A percentile compares a stretch with the other conserved stretches of the same genome.
Evolutionary conservation across 768 basidiomycete species (phyloP).

Genomic region (Obba rivulosa): DNA sequence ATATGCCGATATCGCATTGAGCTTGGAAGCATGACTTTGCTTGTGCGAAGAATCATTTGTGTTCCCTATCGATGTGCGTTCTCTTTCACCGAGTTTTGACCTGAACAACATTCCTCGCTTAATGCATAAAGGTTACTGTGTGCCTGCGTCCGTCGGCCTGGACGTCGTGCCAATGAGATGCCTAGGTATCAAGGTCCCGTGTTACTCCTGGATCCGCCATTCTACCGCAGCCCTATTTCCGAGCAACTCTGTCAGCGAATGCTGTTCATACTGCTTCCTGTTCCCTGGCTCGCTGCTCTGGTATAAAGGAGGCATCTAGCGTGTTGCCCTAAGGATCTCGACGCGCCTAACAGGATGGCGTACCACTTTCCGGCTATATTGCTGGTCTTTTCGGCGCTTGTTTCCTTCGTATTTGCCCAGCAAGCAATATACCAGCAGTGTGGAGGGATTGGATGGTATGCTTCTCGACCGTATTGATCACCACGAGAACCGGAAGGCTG

Average conservation of each 20-base stretch:
- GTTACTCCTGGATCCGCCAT: too few relatives aligned
- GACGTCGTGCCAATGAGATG: too few relatives aligned
- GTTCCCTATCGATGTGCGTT: too few relatives aligned
- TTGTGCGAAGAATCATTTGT: too few relatives aligned
- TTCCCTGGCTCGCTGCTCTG: too few relatives aligned
- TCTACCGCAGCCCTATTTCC: neutral
- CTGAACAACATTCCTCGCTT: too few relatives aligned
- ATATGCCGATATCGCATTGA: neutral
- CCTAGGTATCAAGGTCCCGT: too few relatives aligned
- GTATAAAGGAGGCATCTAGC: slow-evolving; percentile 2
- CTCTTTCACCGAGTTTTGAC: too few relatives aligned
- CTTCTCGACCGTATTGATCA: neutral
- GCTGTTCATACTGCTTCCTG: too few relatives aligned
- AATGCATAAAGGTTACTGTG: too few relatives aligned
- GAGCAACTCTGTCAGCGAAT: neutral
- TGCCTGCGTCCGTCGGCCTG: too few relatives aligned
- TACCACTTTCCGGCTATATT: slow-evolving; percentile 1
- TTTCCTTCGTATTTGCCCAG: slow-evolving; percentile 28
- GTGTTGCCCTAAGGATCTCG: too few relatives aligned
- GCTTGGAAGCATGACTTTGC: neutral
- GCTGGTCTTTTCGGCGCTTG: slow-evolving; percentile 12
- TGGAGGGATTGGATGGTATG: slow-evolving; percentile 46
- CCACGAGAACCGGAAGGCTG: neutral
- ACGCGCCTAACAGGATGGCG: slow-evolving; percentile 4
- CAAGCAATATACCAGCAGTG: slow-evolving; percentile 41